Percentiles rank a stretch among this genome's conserved stretches.
Conservation (phyloP, 306 rosid genomes). For the Pyrus pyrifolia region DNA sequence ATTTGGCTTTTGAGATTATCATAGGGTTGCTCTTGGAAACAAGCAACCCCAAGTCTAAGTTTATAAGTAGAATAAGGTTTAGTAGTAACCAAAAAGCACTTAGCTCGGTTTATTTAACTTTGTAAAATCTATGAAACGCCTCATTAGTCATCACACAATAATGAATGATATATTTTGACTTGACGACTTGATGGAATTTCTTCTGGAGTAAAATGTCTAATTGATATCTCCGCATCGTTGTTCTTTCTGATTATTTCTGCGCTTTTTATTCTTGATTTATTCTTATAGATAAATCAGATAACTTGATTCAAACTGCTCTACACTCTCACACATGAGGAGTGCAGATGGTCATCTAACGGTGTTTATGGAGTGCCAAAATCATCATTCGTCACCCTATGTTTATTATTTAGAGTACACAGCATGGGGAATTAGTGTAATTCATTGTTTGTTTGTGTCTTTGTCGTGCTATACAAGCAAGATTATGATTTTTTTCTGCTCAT, state of each 20-base stretch:
- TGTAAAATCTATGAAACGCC: background rate
- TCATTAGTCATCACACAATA: background rate
- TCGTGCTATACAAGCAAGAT: background rate
- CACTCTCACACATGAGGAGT: too few species aligned
- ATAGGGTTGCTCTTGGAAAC: background rate
- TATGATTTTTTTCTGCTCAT: background rate
- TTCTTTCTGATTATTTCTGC: background rate
- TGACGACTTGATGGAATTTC: background rate
- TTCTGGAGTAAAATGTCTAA: background rate
- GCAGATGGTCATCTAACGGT: too few species aligned
- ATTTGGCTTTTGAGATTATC: background rate
- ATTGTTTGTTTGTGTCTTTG: background rate
- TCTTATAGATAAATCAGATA: background rate
- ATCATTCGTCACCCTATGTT: too few species aligned
- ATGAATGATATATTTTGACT: background rate
- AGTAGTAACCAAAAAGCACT: background rate
- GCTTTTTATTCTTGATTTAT: background rate
- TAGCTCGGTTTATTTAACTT: background rate
- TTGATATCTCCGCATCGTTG: background rate
- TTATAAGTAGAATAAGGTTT: constrained; percentile 1
- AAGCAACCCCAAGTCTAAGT: background rate
- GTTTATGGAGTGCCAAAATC: too few species aligned
- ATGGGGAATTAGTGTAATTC: background rate
- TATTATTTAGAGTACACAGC: background rate
- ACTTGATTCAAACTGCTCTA: background rate